Evolutionary conservation across 805 yeast species (phyloP).

Genomic region (Wickerhamomyces rabaulensis): DNA sequence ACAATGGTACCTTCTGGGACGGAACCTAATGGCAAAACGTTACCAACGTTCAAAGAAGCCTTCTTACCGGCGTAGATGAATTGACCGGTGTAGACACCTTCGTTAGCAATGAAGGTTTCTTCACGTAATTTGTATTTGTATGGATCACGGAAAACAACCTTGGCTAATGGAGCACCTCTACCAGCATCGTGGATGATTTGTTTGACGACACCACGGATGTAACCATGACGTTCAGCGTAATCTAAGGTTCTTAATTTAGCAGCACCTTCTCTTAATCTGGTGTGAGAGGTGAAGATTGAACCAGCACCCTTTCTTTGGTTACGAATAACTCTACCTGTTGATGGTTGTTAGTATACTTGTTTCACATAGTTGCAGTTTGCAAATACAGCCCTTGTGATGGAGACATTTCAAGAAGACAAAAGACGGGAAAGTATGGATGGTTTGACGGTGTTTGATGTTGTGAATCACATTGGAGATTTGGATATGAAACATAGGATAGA

Average conservation of each 20-base stretch:
- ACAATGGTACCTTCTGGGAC: constrained; percentile 99
- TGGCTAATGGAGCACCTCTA: constrained; percentile 99
- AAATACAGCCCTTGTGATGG: background rate
- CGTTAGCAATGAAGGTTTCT: constrained; percentile 98
- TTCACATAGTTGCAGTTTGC: background rate
- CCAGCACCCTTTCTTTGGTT: constrained; percentile 99
- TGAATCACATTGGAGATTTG: too few species aligned
- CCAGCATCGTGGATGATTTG: constrained; percentile 99
- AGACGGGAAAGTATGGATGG: too few species aligned
- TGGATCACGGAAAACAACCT: constrained; percentile 99
- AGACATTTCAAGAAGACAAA: background rate
- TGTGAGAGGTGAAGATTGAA: constrained; percentile 98
- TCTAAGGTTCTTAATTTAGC: constrained; percentile 99
- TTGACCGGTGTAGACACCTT: constrained; percentile 99
- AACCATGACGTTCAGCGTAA: constrained; percentile 99
- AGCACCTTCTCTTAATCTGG: constrained; percentile 99
- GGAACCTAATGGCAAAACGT: constrained; percentile 93
- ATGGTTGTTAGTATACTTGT: constrained; percentile 16
- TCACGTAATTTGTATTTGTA: constrained; percentile 97
- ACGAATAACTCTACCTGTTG: constrained; percentile 97
- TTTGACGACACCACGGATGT: constrained; percentile 98
- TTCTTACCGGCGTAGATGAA: constrained; percentile 98
- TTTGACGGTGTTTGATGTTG: background rate
- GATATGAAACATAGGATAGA: too few species aligned
- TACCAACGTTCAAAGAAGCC: constrained; percentile 96